Base-by-base conservation (phyloP, 208 protist species). In the Acanthamoeba castellanii region DNA sequence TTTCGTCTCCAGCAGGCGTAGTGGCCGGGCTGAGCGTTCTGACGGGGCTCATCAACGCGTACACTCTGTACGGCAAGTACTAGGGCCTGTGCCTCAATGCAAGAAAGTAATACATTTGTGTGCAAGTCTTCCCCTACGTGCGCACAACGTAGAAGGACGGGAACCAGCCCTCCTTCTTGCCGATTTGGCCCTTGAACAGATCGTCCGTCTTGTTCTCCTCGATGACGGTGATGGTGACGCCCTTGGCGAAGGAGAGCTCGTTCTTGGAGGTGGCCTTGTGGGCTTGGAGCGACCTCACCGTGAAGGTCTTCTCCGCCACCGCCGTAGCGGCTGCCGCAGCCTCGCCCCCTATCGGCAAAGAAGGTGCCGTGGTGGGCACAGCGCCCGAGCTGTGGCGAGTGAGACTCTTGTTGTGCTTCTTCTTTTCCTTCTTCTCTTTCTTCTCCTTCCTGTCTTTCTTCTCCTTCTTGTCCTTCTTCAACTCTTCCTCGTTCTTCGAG, bases 101-200 rank as follows among this genome's bases (percentile, higher is more conserved):
- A 27, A 57, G 52, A 7, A 57, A 57, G 52, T 57, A 20, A 30
- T 74, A 34, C 30, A 34, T 74, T 74, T 74, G 66, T 74, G 7
- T 74, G 27, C 66, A 74, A 74, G 66, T 74, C 66, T n/a, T 7
- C 22, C 27, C 8, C 22, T 27, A 74, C 66, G 66, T 74, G 66
- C 72, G 72, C 34, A 82, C 72, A 27, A 64, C 50, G 32, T 89
- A 89, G 82, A 42, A 89, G 50, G 14, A 34, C 4, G 82, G 82
- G 50, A 89, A 89, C 82, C 82, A 89, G 27, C 82, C 82, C 82
- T 89, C 82, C 45, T 89, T 89, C 82, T 89, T 89, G 82, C 52
- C 82, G n/a, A 89, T 27, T n/a, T 89, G 45, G 50, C 82, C 82
- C 11, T 64, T 34, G 50, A 89, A 64, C 5, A 64, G 42, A 64